Evolutionary conservation across 495 filamentous ascomycete species (phyloP), one percentile per base, ranked within the genome.

Genomic region (Letharia columbiana): DNA sequence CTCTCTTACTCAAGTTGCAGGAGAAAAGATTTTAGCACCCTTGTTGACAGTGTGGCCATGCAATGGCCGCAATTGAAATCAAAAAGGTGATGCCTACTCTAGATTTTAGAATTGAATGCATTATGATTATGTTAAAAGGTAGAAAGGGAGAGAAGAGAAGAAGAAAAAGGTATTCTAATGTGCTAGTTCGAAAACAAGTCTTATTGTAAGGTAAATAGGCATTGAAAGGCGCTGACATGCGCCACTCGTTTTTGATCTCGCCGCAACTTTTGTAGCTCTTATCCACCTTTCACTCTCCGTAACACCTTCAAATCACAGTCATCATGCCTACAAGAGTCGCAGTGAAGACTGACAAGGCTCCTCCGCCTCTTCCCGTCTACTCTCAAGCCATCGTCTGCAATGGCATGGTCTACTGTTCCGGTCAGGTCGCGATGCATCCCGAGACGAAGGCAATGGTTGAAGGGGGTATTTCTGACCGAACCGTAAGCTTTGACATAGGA

Each of bases 381-480:
- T 79, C 77, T 6, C 79, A 80, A 66, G 79, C 73, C 45, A 75
- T 80, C 52, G 66, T 80, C 2, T 76, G 77, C 70, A 75, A 77
- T 40, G 73, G 78, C 33, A 71, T 79, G 58, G 71, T 80, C 68
- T 79, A 66, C 59, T 80, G 78, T 67, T 80, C 77, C 10, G 79
- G 79, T 13, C 76, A 78, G 59, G 66, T 86, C 41, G 84, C 81
- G 60, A 71, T 80, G 52, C 77, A 83, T 65, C 80, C 83, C 15
- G 68, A 71, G 28, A 84, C 83, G 1, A 76, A 75, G 37, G 73
- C 79, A 44, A 61, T 84, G 31, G 76, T 83, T 8, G 77, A 82
- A 47, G 84, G 83, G 0, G 75, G 76, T 3, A 78, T 87, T n/a
- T 77, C 79, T 62, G 81, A 83, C 56, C 75, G 84, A 58, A 79